Evolutionary conservation across 495 filamentous ascomycete genomes (phyloP).

Genomic region (Coniosporium apollinis): DNA sequence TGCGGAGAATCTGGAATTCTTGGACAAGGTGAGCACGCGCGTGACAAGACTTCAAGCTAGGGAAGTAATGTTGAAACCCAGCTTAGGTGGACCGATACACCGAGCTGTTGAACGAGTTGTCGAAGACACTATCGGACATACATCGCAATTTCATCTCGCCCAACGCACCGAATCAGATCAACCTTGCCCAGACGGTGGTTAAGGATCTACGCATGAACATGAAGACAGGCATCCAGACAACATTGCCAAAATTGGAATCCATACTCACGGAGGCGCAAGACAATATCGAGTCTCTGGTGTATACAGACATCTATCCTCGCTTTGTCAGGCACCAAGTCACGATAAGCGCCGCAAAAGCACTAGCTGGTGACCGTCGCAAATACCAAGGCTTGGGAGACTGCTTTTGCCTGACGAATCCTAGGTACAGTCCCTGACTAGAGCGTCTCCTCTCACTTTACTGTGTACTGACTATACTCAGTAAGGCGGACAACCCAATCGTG

Average conservation of each 20-base stretch:
- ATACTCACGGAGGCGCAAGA: constrained; percentile 29
- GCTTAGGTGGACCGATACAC: constrained; percentile 22
- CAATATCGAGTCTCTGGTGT: constrained; percentile 27
- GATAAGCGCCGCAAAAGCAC: constrained; percentile 23
- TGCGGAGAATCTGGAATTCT: constrained; percentile 32
- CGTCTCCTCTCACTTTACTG: background rate
- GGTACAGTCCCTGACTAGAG: constrained; percentile 6
- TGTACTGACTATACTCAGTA: constrained; percentile 5
- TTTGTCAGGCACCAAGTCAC: constrained; percentile 32
- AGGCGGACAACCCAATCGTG: constrained; percentile 34
- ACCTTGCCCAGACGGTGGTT: constrained; percentile 20
- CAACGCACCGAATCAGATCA: constrained; percentile 26
- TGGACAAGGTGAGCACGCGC: constrained; percentile 24
- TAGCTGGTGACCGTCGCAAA: constrained; percentile 18
- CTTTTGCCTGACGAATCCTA: constrained; percentile 29
- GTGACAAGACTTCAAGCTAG: background rate
- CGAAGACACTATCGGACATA: constrained; percentile 28
- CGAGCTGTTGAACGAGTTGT: constrained; percentile 23
- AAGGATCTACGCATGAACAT: constrained; percentile 25
- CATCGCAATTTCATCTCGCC: constrained; percentile 27
- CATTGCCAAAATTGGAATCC: constrained; percentile 27
- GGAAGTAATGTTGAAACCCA: background rate
- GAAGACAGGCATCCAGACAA: constrained; percentile 22
- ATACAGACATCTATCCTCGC: constrained; percentile 30
- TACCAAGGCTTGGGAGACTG: constrained; percentile 29